A percentile compares a stretch with the other conserved stretches of the same genome.
These are phyloP conservation scores for Linnemannia elongata DNA, from an alignment of 192 early-diverging fungal species.

Conservation along the genomic window DNA sequence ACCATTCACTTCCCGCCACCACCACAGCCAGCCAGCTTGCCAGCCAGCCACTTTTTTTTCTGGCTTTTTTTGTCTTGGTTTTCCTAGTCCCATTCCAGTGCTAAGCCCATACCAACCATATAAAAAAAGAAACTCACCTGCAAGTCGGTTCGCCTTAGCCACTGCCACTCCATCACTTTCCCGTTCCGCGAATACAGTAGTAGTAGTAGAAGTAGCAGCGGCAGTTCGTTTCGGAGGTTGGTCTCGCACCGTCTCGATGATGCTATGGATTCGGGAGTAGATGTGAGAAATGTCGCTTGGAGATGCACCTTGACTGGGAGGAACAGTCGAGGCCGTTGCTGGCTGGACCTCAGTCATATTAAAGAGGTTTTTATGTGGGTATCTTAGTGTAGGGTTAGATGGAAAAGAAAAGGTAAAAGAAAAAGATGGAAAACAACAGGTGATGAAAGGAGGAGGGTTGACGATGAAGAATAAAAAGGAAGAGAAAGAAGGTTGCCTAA, in stretches of 20 bases:
- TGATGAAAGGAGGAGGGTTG: neutral
- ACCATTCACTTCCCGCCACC: too few species aligned
- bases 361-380: neutral
- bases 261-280: constrained; percentile 53
- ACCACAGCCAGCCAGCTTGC: neutral
- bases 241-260: constrained; percentile 57
- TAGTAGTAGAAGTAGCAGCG: neutral
- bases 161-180: neutral
- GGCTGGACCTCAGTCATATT: neutral
- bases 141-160: neutral
- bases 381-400: neutral
- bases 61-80: neutral
- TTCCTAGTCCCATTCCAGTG: neutral
- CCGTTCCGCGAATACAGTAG: neutral
- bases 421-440: neutral
- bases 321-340: constrained; percentile 3
- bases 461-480: neutral
- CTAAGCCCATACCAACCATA: neutral
- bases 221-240: constrained; percentile 22
- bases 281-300: constrained; percentile 56
- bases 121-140: constrained; percentile 1
- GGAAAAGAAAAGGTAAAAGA: neutral
- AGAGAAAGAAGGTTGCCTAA: neutral
- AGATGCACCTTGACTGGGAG: constrained; percentile 28
- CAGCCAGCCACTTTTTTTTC: neutral